Evolutionary conservation across 169 alveolate species (phyloP), one percentile per base, ranked within the genome.

Genomic region (Plasmodium reichenowi): DNA sequence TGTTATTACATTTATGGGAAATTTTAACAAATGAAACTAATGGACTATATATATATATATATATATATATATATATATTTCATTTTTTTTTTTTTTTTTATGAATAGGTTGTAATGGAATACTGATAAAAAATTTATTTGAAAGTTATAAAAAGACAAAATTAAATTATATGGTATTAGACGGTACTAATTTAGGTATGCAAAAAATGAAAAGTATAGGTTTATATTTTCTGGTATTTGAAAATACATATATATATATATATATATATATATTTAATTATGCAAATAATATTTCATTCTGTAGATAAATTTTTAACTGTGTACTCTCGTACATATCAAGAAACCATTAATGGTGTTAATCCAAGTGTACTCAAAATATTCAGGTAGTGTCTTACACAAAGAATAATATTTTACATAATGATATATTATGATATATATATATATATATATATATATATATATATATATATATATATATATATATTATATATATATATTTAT

Each of bases 141-240:
- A 80, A 56, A 68, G 83, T 45, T 80, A 80, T 67, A 80, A 80
- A 56, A 47, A 80, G 20, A 68, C 43, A 58, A 68, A 67, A 72
- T 59, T 80, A 59, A 67, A 80, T 47, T 80, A 80, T 63, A 80
- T 80, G 50, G 72, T 80, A 2, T 68, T 80, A 68, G 90, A 80
- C 12, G 90, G 90, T 29, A 80, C 90, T 52, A 80, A 80, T 80
- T 68, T 80, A 80, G 90, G 90, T 80, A 80, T 43, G 24, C 26
- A 56, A 24, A 63, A 63, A 13, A n/a, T 13, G 17, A 43, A 64
- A 29, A 64, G 15, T 60, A 60, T n/a, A 20, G 47, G 47, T 38
- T 38, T 38, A 38, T 38, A 38, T 38, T 38, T 17, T 10, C n/a
- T n/a, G 2, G 10, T 29, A 17, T 20, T 13, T n/a, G 70, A 3